Percentiles rank a stretch among this genome's conserved stretches.
Evolutionary conservation across 1,284 basidiomycete genomes (phyloP).

Genomic region (Microbotryum saponariae): DNA sequence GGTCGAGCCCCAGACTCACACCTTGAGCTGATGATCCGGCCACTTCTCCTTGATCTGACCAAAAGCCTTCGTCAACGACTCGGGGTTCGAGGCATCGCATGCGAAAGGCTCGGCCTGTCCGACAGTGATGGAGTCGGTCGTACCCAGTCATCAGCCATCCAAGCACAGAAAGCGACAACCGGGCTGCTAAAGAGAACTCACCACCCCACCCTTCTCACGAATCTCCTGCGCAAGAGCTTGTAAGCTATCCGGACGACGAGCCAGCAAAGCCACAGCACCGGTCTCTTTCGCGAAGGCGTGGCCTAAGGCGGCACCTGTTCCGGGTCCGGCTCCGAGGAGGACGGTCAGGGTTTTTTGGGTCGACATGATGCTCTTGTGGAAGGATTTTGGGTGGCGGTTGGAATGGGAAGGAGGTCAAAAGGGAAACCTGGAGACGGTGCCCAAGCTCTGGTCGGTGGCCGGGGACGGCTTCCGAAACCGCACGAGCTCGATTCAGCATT

Average conservation of each 20-base stretch:
- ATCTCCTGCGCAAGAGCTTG: background rate
- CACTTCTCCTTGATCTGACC: conserved; percentile 9
- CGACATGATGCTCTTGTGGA: too few relatives aligned
- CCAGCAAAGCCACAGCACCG: conserved; percentile 22
- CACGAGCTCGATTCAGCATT: too few relatives aligned
- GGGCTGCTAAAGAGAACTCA: background rate
- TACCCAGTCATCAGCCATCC: too few relatives aligned
- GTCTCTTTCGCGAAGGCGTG: conserved; percentile 1
- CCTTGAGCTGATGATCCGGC: conserved; percentile 17
- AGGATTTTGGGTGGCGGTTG: too few relatives aligned
- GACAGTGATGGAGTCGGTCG: too few relatives aligned
- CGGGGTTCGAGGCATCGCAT: conserved; percentile 14
- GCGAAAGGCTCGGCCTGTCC: conserved; percentile 16
- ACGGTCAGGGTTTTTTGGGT: conserved; percentile 12
- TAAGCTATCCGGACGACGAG: conserved; percentile 2
- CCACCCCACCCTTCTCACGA: conserved; percentile 12
- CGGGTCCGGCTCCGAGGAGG: conserved; percentile 23
- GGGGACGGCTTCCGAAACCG: too few relatives aligned
- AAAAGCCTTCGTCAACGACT: conserved; percentile 16
- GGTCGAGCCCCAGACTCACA: background rate
- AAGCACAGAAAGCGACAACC: too few relatives aligned
- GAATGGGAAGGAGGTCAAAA: too few relatives aligned
- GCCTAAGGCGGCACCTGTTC: conserved; percentile 16
- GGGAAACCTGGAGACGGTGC: too few relatives aligned
- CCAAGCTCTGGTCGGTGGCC: too few relatives aligned